Base-by-base conservation (phyloP, 768 basidiomycete genomes). In the Serendipita indica region DNA sequence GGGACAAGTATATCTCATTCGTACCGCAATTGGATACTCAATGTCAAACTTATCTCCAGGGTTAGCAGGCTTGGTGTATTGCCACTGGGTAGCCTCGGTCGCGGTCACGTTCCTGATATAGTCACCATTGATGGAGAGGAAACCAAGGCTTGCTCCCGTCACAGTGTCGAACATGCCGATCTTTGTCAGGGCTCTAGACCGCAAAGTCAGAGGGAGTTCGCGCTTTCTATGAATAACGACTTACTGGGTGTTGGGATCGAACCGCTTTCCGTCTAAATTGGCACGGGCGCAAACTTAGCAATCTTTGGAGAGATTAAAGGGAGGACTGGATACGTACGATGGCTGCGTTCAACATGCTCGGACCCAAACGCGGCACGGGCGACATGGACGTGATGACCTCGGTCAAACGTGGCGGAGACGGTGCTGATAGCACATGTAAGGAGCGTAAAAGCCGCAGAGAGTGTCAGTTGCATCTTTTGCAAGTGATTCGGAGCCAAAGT, bases 381-480 rank as follows among this genome's bases (percentile, higher is more conserved):
- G 22, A 33, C 30, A 33, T 54, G 49, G 32, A 20, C 20, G 16
- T 30, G 10, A 18, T 16, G 16, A 10, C 22, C 49, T 10, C 10
- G 10, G n/a, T 54, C 49, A 18, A 54, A 54, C 22, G 49, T 25
- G 3, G 49, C 49, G 7, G 25, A 54, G 49, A 27, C 49, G 10
- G 49, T 28, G 32, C 25, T 30, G 22, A 54, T n/a, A 18, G 49
- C 49, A 27, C 49, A 54, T 5, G 25, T 54, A 54, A 54, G 22
- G 49, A 54, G 49, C 10, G 49, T 54, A 30, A 54, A 28, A 27
- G 49, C 30, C n/a, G 49, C 12, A 54, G 25, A 54, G 49, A 54
- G 25, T 28, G 49, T 54, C 22, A 54, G 10, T 20, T 30, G 49
- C 49, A 54, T 54, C 49, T 16, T 54, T 54, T 2, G 7, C 18